Conservation (phyloP, 2,329 filamentous ascomycete genomes). For the Phialophora chinensis region DNA sequence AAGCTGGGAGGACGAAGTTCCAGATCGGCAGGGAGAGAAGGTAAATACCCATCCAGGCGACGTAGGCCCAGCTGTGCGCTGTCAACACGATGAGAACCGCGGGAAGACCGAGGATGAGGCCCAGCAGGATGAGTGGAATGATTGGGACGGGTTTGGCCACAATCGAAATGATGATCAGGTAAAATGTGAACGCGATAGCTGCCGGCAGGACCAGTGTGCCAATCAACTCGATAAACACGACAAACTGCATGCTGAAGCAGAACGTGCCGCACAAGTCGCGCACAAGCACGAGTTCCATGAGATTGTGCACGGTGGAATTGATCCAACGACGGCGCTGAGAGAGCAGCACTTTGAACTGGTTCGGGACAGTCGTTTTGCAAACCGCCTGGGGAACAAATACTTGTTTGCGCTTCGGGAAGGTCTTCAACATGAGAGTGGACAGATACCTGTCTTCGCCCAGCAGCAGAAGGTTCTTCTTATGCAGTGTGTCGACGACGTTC, state of each 20-base stretch:
- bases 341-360: conserved; percentile 86
- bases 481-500: conserved; percentile 96
- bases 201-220: conserved; percentile 94
- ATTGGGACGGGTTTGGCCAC: conserved; percentile 76
- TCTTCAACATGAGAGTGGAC: conserved; percentile 96
- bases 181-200: conserved; percentile 95
- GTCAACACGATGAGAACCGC: conserved; percentile 91
- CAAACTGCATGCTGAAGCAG: conserved; percentile 99
- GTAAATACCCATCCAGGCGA: conserved; percentile 97
- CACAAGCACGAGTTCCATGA: conserved; percentile 96
- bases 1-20: conserved; percentile 94
- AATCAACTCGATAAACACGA: conserved; percentile 92
- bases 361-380: conserved; percentile 97
- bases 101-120: conserved; percentile 88
- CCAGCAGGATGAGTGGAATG: conserved; percentile 88
- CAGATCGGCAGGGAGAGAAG: conserved; percentile 90
- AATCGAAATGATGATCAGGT: conserved; percentile 89
- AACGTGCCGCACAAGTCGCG: conserved; percentile 97
- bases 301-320: conserved; percentile 97
- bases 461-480: conserved; percentile 94
- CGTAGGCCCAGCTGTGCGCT: conserved; percentile 88
- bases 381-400: conserved; percentile 98
- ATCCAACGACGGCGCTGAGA: conserved; percentile 98
- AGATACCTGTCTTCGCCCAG: conserved; percentile 94
- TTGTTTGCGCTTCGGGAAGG: conserved; percentile 98